Evolutionary conservation across 352 stramenopile genomes (phyloP).

Genomic region (Phytophthora sp.): DNA sequence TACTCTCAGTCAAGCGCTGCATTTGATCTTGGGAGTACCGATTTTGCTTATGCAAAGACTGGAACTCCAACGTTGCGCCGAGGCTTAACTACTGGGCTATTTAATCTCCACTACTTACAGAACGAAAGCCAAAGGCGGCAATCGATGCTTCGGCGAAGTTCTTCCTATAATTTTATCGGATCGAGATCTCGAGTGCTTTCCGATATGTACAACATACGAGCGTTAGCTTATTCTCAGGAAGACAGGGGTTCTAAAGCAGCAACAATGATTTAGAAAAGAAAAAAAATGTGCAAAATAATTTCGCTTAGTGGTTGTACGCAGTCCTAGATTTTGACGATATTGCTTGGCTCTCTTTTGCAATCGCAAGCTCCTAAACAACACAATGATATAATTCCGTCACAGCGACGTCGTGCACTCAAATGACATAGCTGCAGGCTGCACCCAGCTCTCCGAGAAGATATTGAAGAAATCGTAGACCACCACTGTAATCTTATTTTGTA

Average conservation of each 20-base stretch:
- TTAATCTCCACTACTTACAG: background rate
- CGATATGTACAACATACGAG: conserved; percentile 21
- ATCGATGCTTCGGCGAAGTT: conserved; percentile 17
- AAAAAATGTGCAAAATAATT: background rate
- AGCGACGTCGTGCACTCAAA: too few relatives aligned
- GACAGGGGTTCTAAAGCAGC: background rate
- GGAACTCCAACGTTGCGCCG: conserved; percentile 2
- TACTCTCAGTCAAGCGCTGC: conserved; percentile 13
- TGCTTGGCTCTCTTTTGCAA: too few relatives aligned
- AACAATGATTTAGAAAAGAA: conserved; percentile 1
- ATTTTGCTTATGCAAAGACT: conserved; percentile 13
- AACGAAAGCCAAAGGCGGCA: background rate
- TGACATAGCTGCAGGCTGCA: too few relatives aligned
- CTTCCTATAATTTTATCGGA: conserved; percentile 8
- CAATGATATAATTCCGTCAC: background rate
- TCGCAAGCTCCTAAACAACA: too few relatives aligned
- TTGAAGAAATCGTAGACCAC: conserved; percentile 31
- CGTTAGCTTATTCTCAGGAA: conserved; percentile 6
- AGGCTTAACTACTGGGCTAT: background rate
- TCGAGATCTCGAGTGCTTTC: conserved; percentile 21
- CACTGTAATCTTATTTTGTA: conserved; percentile 7
- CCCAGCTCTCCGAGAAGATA: too few relatives aligned
- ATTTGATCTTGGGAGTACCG: conserved; percentile 7
- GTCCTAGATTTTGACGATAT: too few relatives aligned
- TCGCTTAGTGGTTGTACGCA: too few relatives aligned